phyloP scores from a whole-genome alignment of 495 filamentous ascomycete genomes.

The Peziza echinospora region DNA sequence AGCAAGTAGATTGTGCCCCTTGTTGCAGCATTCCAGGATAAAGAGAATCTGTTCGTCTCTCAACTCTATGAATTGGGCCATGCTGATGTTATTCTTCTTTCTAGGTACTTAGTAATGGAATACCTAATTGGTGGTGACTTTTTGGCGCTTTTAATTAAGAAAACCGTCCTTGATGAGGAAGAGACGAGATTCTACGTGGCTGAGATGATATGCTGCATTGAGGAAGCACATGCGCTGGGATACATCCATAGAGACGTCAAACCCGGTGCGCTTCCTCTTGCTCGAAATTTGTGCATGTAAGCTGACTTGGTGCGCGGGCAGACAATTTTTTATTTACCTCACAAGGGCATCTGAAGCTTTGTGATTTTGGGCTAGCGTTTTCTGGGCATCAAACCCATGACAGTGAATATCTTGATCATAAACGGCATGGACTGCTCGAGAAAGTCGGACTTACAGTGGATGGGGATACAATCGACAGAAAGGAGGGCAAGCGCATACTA shows the following conservation, averaged over 20 bases:
- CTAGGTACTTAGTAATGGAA: slow-evolving; percentile 71
- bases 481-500: slow-evolving; percentile 22
- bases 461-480: slow-evolving; percentile 52
- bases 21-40: slow-evolving; percentile 74
- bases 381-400: slow-evolving; percentile 90
- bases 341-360: slow-evolving; percentile 79
- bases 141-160: slow-evolving; percentile 59
- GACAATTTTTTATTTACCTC: slow-evolving; percentile 87
- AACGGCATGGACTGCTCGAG: slow-evolving; percentile 52
- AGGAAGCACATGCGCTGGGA: slow-evolving; percentile 65
- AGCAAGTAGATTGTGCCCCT: slow-evolving; percentile 77
- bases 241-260: slow-evolving; percentile 95
- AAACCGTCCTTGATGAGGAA: slow-evolving; percentile 54
- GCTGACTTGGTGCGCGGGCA: background rate
- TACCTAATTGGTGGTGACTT: slow-evolving; percentile 96
- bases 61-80: background rate
- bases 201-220: slow-evolving; percentile 87
- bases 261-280: slow-evolving; percentile 24
- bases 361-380: slow-evolving; percentile 85
- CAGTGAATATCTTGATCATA: slow-evolving; percentile 59
- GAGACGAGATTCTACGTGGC: slow-evolving; percentile 70
- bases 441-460: slow-evolving; percentile 51
- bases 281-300: background rate
- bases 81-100: background rate
- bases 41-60: slow-evolving; percentile 32